Evolutionary conservation across 148 eudicot species (phyloP).

Genomic region (Silene conica): DNA sequence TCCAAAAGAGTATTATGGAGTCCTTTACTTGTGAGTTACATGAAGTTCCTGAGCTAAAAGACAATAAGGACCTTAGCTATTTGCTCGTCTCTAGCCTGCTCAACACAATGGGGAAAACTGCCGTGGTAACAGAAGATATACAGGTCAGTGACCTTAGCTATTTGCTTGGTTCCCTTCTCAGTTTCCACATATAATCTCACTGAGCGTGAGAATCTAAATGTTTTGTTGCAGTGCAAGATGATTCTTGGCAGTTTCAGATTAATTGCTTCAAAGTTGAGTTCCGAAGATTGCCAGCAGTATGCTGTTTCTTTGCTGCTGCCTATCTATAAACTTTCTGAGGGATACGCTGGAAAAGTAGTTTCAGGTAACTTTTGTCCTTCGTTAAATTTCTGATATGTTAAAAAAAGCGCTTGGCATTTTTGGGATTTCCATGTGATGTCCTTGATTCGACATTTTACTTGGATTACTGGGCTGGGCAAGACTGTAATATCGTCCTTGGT

Average conservation of each 20-base stretch:
- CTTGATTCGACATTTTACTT: neutral
- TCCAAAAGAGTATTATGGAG: constrained; percentile 46
- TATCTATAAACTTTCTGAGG: constrained; percentile 75
- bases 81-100: constrained; percentile 59
- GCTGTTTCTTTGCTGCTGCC: constrained; percentile 67
- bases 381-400: neutral
- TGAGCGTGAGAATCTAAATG: constrained; percentile 12
- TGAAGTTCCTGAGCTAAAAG: constrained; percentile 25
- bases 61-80: constrained; percentile 23
- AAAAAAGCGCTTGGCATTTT: neutral
- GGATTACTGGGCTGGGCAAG: neutral
- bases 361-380: constrained; percentile 49
- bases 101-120: constrained; percentile 67
- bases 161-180: neutral
- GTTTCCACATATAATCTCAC: neutral
- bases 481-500: neutral
- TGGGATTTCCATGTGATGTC: neutral
- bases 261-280: constrained; percentile 33
- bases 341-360: constrained; percentile 69
- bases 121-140: constrained; percentile 52
- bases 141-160: constrained; percentile 52
- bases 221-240: constrained; percentile 57
- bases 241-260: constrained; percentile 52
- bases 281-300: constrained; percentile 39
- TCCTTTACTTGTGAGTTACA: constrained; percentile 41